phyloP scores from a whole-genome alignment of 768 basidiomycete species.

The Tulasnella sp. region DNA sequence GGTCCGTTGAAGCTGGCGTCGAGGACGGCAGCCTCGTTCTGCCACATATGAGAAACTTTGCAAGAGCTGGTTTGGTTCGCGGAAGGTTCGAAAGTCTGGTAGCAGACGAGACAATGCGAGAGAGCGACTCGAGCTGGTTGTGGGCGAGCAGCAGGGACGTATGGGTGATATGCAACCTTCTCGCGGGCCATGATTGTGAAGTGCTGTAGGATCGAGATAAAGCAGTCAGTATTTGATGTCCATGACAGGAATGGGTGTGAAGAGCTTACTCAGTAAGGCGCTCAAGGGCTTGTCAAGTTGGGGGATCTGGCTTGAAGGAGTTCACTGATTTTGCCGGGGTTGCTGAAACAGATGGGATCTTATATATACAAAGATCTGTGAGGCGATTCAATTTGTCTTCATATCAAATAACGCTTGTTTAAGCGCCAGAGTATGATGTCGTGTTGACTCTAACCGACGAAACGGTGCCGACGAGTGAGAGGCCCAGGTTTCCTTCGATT shows the following conservation, averaged over 20 bases:
- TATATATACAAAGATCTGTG: neutral
- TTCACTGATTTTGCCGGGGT: neutral
- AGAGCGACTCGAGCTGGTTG: neutral
- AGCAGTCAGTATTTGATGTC: neutral
- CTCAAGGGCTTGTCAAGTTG: too few relatives aligned
- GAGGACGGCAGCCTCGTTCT: neutral
- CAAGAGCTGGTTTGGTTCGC: neutral
- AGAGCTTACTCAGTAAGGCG: neutral
- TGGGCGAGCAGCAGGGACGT: neutral
- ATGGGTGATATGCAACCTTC: neutral
- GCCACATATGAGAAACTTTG: neutral
- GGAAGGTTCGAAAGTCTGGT: slow-evolving; percentile 6
- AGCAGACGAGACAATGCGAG: slow-evolving; percentile 14
- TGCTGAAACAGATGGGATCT: neutral
- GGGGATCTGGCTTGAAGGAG: neutral
- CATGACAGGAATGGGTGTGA: neutral
- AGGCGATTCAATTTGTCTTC: neutral
- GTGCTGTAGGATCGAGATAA: neutral
- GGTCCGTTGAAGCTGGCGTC: neutral
- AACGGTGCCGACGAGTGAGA: neutral
- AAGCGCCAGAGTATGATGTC: neutral
- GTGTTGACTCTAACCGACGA: neutral
- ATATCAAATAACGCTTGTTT: neutral
- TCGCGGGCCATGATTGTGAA: neutral
- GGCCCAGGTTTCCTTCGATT: neutral